These are phyloP conservation scores for Rhodamnia rubescens DNA, from an alignment of 345 rosid species.

Conservation along the genomic window DNA sequence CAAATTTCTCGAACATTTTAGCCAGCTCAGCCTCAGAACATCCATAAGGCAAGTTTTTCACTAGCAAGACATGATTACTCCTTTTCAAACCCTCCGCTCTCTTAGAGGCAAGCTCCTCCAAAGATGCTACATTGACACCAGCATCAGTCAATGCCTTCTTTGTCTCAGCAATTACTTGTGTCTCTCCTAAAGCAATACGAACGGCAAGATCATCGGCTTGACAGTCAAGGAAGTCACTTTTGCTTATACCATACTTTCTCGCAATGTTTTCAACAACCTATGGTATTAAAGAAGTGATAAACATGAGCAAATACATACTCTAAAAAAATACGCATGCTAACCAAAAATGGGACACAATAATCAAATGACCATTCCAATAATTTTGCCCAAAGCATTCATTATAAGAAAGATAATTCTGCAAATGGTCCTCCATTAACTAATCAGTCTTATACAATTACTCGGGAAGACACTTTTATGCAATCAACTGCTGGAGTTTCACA, in stretches of 20 bases:
- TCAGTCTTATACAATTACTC: not conserved
- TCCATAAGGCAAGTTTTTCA: constrained; percentile 87
- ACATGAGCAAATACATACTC: not conserved
- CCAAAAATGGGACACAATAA: not conserved
- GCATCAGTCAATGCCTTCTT: constrained; percentile 70
- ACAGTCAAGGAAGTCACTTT: constrained; percentile 84
- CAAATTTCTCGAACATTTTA: constrained; percentile 77
- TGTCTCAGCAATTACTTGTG: constrained; percentile 90
- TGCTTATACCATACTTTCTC: constrained; percentile 74
- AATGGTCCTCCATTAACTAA: not conserved
- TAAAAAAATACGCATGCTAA: not conserved
- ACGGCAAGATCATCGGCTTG: constrained; percentile 93
- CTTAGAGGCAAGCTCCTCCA: constrained; percentile 64
- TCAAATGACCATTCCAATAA: not conserved
- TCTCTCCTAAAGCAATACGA: constrained; percentile 92
- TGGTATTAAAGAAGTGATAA: not conserved
- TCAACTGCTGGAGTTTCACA: not conserved
- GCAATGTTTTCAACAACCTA: constrained; percentile 84
- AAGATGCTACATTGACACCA: constrained; percentile 60
- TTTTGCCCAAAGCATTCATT: not conserved
- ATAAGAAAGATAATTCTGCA: not conserved
- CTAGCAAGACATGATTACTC: constrained; percentile 78
- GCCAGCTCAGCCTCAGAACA: constrained; percentile 75
- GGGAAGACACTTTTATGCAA: not conserved
- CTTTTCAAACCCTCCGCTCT: constrained; percentile 49